Conservation (phyloP, 2,329 filamentous ascomycete species). For the Cladosporium phlei region DNA sequence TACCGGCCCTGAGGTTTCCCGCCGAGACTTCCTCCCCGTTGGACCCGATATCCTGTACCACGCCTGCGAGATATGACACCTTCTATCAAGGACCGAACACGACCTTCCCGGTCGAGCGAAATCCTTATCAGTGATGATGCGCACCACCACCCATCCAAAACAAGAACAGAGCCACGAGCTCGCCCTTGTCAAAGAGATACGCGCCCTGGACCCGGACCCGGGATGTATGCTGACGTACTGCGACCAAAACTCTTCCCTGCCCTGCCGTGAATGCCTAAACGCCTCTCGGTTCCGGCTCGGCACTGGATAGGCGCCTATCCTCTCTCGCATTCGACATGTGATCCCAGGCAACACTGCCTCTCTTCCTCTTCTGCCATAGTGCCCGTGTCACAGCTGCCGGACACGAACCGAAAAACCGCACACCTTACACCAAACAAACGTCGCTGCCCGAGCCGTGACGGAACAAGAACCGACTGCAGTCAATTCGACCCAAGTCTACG, state of each 20-base stretch:
- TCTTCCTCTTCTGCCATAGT: too few species aligned
- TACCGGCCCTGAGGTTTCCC: not conserved
- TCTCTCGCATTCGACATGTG: not conserved
- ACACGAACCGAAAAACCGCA: not conserved
- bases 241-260: not conserved
- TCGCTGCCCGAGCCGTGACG: too few species aligned
- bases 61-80: not conserved
- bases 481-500: not conserved
- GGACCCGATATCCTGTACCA: not conserved
- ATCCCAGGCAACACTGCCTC: conserved; percentile 3
- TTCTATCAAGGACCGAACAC: not conserved
- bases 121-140: too few species aligned
- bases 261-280: conserved; percentile 1
- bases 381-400: not conserved
- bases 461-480: not conserved
- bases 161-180: not conserved
- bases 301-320: conserved; percentile 1
- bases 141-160: not conserved
- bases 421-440: not conserved
- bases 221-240: conserved; percentile 3
- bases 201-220: not conserved
- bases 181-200: not conserved
- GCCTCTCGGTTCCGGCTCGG: not conserved
- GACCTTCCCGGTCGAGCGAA: too few species aligned
- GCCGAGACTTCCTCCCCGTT: not conserved